Percentiles rank a stretch among this genome's conserved stretches.
phyloP scores from a whole-genome alignment of 306 rosid species.

The Argentina anserina region DNA sequence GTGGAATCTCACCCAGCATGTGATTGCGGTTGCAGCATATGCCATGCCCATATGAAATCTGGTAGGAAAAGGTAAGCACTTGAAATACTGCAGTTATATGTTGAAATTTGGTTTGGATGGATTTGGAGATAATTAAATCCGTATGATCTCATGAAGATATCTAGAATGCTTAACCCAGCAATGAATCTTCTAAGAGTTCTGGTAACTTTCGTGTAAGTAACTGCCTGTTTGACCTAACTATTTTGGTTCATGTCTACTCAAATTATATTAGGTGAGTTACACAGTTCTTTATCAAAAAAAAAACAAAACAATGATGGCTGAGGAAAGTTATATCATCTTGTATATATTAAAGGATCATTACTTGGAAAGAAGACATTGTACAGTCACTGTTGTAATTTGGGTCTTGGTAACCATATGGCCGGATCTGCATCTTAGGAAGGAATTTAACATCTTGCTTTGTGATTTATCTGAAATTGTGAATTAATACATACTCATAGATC shows the following conservation, averaged over 20 bases:
- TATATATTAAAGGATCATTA: not conserved
- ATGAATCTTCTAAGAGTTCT: not conserved
- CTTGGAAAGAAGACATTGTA: not conserved
- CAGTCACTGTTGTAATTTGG: not conserved
- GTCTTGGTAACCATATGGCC: not conserved
- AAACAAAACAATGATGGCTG: not conserved
- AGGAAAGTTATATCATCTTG: not conserved
- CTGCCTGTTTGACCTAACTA: not conserved
- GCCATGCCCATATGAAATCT: not conserved
- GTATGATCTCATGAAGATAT: not conserved
- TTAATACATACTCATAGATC: not conserved
- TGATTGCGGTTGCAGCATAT: not conserved
- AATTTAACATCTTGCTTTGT: not conserved
- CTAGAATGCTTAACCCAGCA: not conserved
- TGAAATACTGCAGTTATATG: not conserved
- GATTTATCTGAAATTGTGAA: not conserved
- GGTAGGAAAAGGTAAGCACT: not conserved
- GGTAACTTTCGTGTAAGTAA: too few species aligned
- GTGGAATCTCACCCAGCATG: slow-evolving; percentile 6
- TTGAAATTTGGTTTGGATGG: not conserved
- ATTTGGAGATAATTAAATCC: not conserved
- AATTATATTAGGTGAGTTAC: not conserved
- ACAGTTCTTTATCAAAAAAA: not conserved
- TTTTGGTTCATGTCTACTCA: not conserved
- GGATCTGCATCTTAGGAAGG: not conserved